These are phyloP conservation scores for Phylloporus sp. DNA, from an alignment of 768 basidiomycete genomes.

Conservation along the genomic window DNA sequence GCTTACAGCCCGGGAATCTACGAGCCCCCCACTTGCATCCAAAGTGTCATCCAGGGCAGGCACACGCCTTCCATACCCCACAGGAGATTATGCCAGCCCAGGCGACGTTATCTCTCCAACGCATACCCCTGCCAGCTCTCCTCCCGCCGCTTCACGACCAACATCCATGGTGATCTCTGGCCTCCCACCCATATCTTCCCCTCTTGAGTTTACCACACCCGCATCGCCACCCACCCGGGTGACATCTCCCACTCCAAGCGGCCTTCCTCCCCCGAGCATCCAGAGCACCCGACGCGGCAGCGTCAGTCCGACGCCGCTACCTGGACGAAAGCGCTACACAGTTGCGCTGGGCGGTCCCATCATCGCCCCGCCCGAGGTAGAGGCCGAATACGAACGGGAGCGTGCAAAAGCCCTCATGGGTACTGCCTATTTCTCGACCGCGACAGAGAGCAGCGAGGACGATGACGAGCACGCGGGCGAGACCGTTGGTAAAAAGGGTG, in stretches of 20 bases:
- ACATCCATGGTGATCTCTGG: conserved; percentile 45
- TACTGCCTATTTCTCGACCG: conserved; percentile 41
- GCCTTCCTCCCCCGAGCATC: conserved; percentile 43
- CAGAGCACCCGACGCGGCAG: conserved; percentile 45
- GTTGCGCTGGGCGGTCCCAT: conserved; percentile 79
- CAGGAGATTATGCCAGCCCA: conserved; percentile 77
- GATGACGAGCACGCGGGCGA: conserved; percentile 34
- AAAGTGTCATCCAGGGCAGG: conserved; percentile 25
- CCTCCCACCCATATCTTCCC: conserved; percentile 32
- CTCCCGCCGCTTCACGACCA: conserved; percentile 39
- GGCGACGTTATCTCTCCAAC: conserved; percentile 39
- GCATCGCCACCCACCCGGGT: conserved; percentile 23
- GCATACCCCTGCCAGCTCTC: conserved; percentile 43
- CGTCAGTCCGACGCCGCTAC: conserved; percentile 64
- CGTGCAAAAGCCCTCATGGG: conserved; percentile 28
- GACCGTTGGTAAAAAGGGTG: conserved; percentile 55
- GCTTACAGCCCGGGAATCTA: conserved; percentile 56
- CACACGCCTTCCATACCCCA: conserved; percentile 72
- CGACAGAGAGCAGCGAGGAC: conserved; percentile 36
- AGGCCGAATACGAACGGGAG: conserved; percentile 30
- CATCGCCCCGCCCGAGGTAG: conserved; percentile 34
- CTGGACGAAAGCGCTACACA: conserved; percentile 71
- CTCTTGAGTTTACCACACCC: conserved; percentile 18
- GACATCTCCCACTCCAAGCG: conserved; percentile 23
- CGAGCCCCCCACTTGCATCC: conserved; percentile 55